These are phyloP conservation scores for Globisporangium cylindrosporum DNA, from an alignment of 352 stramenopile species.

Conservation along the genomic window DNA sequence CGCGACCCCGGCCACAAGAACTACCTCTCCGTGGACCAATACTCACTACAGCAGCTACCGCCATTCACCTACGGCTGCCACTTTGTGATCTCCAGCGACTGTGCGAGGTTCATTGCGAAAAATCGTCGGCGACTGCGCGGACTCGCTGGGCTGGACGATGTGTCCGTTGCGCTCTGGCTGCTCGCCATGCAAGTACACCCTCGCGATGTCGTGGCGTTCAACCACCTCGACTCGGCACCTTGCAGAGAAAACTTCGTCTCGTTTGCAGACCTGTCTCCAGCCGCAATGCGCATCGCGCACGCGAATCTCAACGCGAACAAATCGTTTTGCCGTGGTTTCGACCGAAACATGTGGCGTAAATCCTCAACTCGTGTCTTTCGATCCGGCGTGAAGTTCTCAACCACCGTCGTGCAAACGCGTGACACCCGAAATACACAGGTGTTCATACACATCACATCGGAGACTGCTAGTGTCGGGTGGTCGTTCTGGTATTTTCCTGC, in stretches of 20 bases:
- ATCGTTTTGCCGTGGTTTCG: conserved; percentile 1
- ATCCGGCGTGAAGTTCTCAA: neutral
- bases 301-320: conserved; percentile 8
- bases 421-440: too few species aligned
- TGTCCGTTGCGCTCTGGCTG: conserved; percentile 42
- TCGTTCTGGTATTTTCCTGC: neutral
- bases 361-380: too few species aligned
- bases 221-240: conserved; percentile 14
- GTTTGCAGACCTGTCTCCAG: conserved; percentile 22
- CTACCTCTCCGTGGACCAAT: conserved; percentile 27
- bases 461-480: neutral
- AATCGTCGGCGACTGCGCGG: conserved; percentile 25
- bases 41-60: conserved; percentile 30
- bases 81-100: conserved; percentile 51
- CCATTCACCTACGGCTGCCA: conserved; percentile 41
- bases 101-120: conserved; percentile 27
- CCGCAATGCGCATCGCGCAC: conserved; percentile 24
- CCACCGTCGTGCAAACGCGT: too few species aligned
- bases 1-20: conserved; percentile 36
- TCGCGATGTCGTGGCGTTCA: conserved; percentile 18
- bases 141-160: conserved; percentile 39
- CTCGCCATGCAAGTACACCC: conserved; percentile 26
- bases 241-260: conserved; percentile 19
- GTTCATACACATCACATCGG: neutral
- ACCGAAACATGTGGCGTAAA: conserved; percentile 9